phyloP scores from a whole-genome alignment of 2,329 filamentous ascomycete genomes.

The Helicocarpus griseus region DNA sequence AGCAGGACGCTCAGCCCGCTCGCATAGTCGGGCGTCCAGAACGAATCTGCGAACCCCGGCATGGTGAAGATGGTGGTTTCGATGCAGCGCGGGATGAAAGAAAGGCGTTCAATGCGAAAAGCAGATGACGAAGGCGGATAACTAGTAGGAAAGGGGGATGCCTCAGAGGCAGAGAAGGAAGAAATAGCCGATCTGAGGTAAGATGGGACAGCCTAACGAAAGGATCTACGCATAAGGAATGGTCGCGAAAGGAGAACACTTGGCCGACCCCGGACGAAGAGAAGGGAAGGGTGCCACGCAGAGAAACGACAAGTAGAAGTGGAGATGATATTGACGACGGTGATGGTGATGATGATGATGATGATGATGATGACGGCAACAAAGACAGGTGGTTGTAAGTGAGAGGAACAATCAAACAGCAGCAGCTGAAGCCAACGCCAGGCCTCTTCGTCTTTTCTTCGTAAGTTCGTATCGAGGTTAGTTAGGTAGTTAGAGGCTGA shows the following conservation, averaged over 20 bases:
- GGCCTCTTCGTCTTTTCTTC: too few relatives aligned
- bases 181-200: background rate
- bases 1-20: slow-evolving; percentile 92
- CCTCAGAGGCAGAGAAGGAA: background rate
- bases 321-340: too few relatives aligned
- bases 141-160: background rate
- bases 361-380: too few relatives aligned
- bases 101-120: background rate
- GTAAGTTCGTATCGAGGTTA: too few relatives aligned
- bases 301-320: background rate
- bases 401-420: too few relatives aligned
- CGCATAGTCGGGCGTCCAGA: slow-evolving; percentile 97
- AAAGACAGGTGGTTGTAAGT: too few relatives aligned
- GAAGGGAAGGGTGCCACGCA: background rate
- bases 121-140: background rate
- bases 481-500: too few relatives aligned
- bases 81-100: background rate
- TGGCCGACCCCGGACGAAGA: background rate
- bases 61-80: slow-evolving; percentile 40
- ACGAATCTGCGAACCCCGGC: slow-evolving; percentile 87
- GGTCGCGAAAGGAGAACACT: background rate
- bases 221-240: background rate
- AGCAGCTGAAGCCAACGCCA: too few relatives aligned
- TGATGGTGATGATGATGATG: too few relatives aligned
- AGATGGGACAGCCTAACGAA: background rate